Conservation (phyloP, 208 protist species). For the Leishmania tropica region DNA sequence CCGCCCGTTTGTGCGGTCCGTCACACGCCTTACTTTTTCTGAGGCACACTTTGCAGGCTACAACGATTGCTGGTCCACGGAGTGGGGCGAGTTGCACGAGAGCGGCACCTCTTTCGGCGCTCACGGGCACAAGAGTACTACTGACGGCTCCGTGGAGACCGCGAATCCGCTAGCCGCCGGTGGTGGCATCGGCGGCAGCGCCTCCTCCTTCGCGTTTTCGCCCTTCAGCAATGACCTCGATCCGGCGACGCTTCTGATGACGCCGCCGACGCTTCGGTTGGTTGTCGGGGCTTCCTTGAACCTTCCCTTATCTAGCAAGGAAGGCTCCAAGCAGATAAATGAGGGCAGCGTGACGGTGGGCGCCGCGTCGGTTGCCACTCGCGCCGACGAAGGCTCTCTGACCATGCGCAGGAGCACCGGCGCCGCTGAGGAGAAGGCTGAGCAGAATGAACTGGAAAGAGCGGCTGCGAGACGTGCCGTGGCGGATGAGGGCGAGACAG, state of each 20-base stretch:
- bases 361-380: not conserved
- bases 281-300: slow-evolving; percentile 1
- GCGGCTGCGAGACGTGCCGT: not conserved
- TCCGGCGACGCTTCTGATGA: not conserved
- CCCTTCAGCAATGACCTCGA: slow-evolving; percentile 9
- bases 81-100: not conserved
- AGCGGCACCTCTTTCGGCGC: not conserved
- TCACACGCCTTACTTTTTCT: slow-evolving; percentile 33
- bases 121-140: not conserved
- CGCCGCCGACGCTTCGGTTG: slow-evolving; percentile 13
- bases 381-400: not conserved
- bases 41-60: slow-evolving; percentile 22
- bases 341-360: not conserved
- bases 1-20: slow-evolving; percentile 46
- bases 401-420: not conserved
- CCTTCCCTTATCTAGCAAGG: not conserved
- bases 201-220: not conserved
- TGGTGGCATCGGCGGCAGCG: not conserved
- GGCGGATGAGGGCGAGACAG: slow-evolving; percentile 29
- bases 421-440: not conserved
- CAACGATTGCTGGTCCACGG: slow-evolving; percentile 9
- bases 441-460: not conserved
- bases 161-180: not conserved
- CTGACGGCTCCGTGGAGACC: not conserved
- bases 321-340: not conserved